Conservation (phyloP, 176 grass and related monocot genomes). For the Thalia dealbata region DNA sequence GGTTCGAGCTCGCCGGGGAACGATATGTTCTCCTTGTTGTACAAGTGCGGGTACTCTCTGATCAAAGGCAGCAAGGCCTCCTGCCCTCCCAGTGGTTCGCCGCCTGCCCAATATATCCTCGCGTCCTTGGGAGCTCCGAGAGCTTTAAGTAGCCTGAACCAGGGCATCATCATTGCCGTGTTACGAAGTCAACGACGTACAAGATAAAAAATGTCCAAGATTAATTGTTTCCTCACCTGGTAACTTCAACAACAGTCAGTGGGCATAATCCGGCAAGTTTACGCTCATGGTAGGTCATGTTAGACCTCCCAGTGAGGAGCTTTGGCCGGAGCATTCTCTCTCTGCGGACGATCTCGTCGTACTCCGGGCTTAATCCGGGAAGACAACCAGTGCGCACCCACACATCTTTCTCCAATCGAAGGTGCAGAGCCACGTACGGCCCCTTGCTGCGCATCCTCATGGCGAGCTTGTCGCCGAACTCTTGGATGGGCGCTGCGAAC, state of each 20-base stretch:
- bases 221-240: background rate
- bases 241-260: background rate
- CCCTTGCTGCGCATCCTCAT: slow-evolving; percentile 5
- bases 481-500: slow-evolving; percentile 14
- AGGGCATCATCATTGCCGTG: background rate
- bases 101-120: slow-evolving; percentile 13
- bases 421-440: background rate
- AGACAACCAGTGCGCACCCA: slow-evolving; percentile 15
- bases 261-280: slow-evolving; percentile 15
- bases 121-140: slow-evolving; percentile 9
- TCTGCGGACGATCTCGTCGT: background rate
- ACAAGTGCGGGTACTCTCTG: slow-evolving; percentile 2
- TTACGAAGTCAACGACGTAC: no score
- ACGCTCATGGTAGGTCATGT: slow-evolving; percentile 3
- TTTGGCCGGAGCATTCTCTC: slow-evolving; percentile 5
- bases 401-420: slow-evolving; percentile 18
- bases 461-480: slow-evolving; percentile 8
- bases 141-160: background rate
- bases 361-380: background rate
- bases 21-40: slow-evolving; percentile 3
- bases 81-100: slow-evolving; percentile 6
- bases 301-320: slow-evolving; percentile 14
- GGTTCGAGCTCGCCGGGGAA: background rate
- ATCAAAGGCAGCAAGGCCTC: slow-evolving; percentile 1
- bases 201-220: background rate